phyloP scores from a whole-genome alignment of 257 asterid genomes.

The Capsicum rhomboideum region DNA sequence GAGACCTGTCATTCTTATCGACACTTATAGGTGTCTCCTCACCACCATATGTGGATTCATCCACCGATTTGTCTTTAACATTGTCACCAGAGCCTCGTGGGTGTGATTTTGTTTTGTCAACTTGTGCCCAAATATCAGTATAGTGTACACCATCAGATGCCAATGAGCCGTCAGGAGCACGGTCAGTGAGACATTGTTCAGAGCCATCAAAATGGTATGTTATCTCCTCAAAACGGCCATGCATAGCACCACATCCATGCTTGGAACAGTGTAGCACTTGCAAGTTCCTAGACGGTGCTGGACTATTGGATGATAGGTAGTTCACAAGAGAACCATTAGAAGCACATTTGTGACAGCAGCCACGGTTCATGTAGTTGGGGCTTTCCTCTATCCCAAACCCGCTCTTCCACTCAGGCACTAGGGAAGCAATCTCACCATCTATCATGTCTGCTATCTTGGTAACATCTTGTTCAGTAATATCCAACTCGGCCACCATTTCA shows the following conservation, averaged over 20 bases:
- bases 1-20: neutral
- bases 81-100: conserved; percentile 7
- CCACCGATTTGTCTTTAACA: neutral
- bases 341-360: conserved; percentile 39
- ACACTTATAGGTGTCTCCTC: conserved; percentile 1
- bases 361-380: conserved; percentile 6
- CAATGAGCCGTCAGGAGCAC: conserved; percentile 26
- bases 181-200: conserved; percentile 29
- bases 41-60: conserved; percentile 8
- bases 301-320: conserved; percentile 21
- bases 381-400: conserved; percentile 33
- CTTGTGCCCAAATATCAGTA: conserved; percentile 28
- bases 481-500: conserved; percentile 88
- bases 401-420: conserved; percentile 75
- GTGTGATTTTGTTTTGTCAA: conserved; percentile 21
- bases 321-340: conserved; percentile 22
- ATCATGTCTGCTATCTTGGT: conserved; percentile 75
- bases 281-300: conserved; percentile 21
- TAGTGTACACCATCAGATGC: conserved; percentile 24
- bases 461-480: conserved; percentile 76
- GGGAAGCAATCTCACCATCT: conserved; percentile 54
- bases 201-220: conserved; percentile 55
- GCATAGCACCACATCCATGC: conserved; percentile 52
- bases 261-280: conserved; percentile 37
- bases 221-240: conserved; percentile 89